Base-by-base conservation (phyloP, 2,329 filamentous ascomycete species). In the Fusarium buxicola region DNA sequence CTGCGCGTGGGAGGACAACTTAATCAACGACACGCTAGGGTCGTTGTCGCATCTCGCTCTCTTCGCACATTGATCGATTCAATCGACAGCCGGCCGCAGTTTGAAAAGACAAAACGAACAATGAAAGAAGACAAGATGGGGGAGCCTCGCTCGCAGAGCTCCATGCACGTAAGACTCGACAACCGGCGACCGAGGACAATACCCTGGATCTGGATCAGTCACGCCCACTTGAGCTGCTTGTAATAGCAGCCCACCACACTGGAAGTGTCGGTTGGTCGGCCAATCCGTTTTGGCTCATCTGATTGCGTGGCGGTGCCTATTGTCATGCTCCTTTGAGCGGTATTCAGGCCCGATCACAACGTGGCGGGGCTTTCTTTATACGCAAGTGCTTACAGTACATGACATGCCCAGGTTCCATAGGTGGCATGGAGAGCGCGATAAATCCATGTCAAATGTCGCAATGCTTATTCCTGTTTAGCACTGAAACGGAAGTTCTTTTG, bases 131-230 rank as follows among this genome's bases (percentile, higher is more conserved):
- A 36, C 31, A 39, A 48, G 35, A 61, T 40, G 44, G 34, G 57
- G 63, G 58, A 43, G 53, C 31, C 57, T 58, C 45, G 12, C 13
- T 30, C 18, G 40, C 32, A 45, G 38, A 57, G 61, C 44, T 55
- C 44, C 45, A 65, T 65, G 61, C 61, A 65, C 48, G 61, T 63
- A 53, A 65, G 61, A 62, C 61, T 65, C 25, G 40, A 52, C 32
- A 35, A 58, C 34, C 39, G 28, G 39, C 40, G 25, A 60, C 54
- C 34, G 48, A 41, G 34, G 39, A 45, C 39, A 60, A 44, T 36
- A n/a, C 40, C 54, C 36, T 58, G 47, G 25, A 31, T 21, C 43
- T 28, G 24, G 24, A 27, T 15, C n/a, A 16, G 8, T 9, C 8
- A 13, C 4, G 21, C 21, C 21, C 21, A 21, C 21, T 21, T 21